Evolutionary conservation across 2,329 filamentous ascomycete species (phyloP).

Genomic region (Xylariaceae sp.): DNA sequence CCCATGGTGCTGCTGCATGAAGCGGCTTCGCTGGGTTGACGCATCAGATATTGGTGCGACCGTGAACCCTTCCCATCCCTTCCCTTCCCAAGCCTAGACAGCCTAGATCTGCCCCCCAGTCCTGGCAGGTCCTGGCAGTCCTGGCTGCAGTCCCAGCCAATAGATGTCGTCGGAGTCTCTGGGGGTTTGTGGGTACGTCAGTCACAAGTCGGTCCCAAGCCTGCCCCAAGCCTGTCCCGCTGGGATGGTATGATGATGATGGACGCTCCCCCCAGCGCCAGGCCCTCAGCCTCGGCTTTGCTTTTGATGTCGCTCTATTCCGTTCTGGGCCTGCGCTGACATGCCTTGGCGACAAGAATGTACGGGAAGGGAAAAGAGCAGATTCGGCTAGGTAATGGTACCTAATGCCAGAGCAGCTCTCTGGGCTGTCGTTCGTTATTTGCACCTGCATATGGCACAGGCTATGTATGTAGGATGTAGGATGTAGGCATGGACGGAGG

Average conservation of each 20-base stretch:
- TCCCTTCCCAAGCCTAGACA: neutral
- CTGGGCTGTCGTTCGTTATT: neutral
- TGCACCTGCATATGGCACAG: neutral
- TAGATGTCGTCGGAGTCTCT: neutral
- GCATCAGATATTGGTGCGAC: slow-evolving; percentile 13
- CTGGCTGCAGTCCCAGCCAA: neutral
- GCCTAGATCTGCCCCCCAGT: neutral
- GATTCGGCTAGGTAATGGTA: slow-evolving; percentile 7
- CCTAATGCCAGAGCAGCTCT: neutral
- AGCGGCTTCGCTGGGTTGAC: slow-evolving; percentile 11
- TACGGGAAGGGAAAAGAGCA: slow-evolving; percentile 1
- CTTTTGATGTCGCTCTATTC: slow-evolving; percentile 18
- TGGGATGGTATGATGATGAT: slow-evolving; percentile 4
- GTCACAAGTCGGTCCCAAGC: neutral
- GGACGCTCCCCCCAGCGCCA: slow-evolving; percentile 1
- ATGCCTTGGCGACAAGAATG: slow-evolving; percentile 3
- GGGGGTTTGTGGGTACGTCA: neutral
- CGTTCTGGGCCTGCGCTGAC: slow-evolving; percentile 12
- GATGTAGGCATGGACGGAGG: no score
- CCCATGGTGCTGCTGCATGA: slow-evolving; percentile 12
- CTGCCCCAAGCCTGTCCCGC: neutral
- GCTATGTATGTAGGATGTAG: neutral
- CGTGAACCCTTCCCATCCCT: neutral
- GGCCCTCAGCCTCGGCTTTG: slow-evolving; percentile 19
- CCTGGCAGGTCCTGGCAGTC: neutral